Evolutionary conservation across 371 early-diverging fungal species (phyloP), one percentile per base, ranked within the genome.

Genomic region (Syncephalastrum sp.): DNA sequence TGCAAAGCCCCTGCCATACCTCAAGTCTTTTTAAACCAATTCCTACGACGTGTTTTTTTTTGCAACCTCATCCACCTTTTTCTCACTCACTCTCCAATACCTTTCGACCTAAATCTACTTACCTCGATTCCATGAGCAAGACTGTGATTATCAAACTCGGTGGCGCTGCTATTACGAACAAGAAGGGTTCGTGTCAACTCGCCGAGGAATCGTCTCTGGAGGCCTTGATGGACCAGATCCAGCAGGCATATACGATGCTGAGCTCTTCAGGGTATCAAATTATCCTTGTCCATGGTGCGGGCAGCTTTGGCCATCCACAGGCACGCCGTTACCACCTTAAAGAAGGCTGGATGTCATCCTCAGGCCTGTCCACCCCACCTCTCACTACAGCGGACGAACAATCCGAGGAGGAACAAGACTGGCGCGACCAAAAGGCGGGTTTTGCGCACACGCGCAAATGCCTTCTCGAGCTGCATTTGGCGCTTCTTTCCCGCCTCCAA

Each of bases 271-370:
- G 70, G 10, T 57, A 74, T 41, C 60, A 53, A 15, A 47, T 79
- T 3, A 60, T 79, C 10, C 54, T 79, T 4, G 55, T 79, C 27
- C 80, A 79, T 53, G 80, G 80, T 13, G 80, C 72, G 19, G 80
- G 80, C 23, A 74, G 76, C 49, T 79, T 76, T 66, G 80, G 77
- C 7, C 80, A 79, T 54, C 80, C 80, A 16, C 76, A 72, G 47
- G 80, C 77, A 1, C 68, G 59, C 15, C 44, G 64, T 56, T 72
- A 72, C 43, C 44, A 56, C 33, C 49, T 79, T 42, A 78, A 70
- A 42, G 43, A 56, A 25, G 78, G 78, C 8, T 76, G 77, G 76
- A 33, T 49, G 47, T 52, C 50, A 12, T 42, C 50, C 19, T 59
- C 59, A 1, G 59, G 59, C 3, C 23, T 59, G 14, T 53, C 59